Evolutionary conservation across 2,329 filamentous ascomycete species (phyloP).

Genomic region (Sclerotinia sclerotiorum): DNA sequence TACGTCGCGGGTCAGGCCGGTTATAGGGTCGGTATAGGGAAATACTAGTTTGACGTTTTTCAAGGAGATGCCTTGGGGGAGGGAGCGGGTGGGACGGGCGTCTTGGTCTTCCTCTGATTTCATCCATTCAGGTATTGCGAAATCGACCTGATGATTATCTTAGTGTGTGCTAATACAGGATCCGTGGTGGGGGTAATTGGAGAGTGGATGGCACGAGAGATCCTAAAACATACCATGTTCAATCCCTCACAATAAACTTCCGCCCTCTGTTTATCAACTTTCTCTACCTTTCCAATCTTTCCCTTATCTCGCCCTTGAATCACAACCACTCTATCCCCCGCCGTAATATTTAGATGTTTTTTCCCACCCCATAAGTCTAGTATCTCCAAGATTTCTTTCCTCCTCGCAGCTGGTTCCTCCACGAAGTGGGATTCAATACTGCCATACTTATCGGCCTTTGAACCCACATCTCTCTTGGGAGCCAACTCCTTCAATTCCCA

Average conservation of each 20-base stretch:
- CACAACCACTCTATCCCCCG: slow-evolving; percentile 79
- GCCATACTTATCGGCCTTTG: slow-evolving; percentile 57
- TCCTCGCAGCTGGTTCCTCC: slow-evolving; percentile 37
- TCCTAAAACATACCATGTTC: slow-evolving; percentile 56
- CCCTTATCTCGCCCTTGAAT: slow-evolving; percentile 76
- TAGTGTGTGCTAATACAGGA: slow-evolving; percentile 1
- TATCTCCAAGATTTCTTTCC: slow-evolving; percentile 33
- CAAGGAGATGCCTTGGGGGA: slow-evolving; percentile 53
- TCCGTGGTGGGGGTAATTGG: neutral
- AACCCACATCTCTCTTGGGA: slow-evolving; percentile 71
- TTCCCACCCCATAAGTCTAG: slow-evolving; percentile 43
- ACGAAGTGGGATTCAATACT: slow-evolving; percentile 46
- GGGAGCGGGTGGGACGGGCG: slow-evolving; percentile 43
- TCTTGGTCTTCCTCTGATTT: slow-evolving; percentile 43
- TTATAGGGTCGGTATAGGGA: slow-evolving; percentile 65
- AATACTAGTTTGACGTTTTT: slow-evolving; percentile 78
- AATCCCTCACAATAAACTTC: slow-evolving; percentile 61
- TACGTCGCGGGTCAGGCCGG: slow-evolving; percentile 67
- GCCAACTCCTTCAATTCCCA: slow-evolving; percentile 77
- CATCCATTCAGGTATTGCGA: slow-evolving; percentile 45
- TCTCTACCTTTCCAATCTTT: slow-evolving; percentile 72
- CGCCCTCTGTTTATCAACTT: slow-evolving; percentile 55
- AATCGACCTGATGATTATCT: slow-evolving; percentile 43
- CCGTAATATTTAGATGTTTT: slow-evolving; percentile 58
- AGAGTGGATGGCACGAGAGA: neutral